phyloP scores from a whole-genome alignment of 768 basidiomycete genomes.

The Tulasnella sp. region DNA sequence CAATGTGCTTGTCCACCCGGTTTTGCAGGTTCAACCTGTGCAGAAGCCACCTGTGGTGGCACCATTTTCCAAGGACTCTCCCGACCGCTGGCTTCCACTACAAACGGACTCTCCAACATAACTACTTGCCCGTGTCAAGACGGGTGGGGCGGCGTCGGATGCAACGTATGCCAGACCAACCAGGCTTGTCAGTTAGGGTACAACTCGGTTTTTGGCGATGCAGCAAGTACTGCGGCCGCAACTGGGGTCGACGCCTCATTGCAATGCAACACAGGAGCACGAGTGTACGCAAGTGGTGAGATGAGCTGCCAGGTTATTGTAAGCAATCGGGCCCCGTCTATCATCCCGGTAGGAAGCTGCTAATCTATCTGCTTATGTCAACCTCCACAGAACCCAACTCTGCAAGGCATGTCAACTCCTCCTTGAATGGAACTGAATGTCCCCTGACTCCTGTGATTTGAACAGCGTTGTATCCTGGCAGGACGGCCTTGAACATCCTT shows the following conservation, averaged over 20 bases:
- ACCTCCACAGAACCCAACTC: constrained; percentile 66
- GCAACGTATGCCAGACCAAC: constrained; percentile 67
- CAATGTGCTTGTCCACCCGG: constrained; percentile 76
- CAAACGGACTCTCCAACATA: constrained; percentile 58
- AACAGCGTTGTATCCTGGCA: constrained; percentile 58
- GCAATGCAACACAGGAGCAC: constrained; percentile 64
- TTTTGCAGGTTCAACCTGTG: constrained; percentile 69
- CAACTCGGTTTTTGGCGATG: constrained; percentile 40
- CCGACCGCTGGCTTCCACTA: constrained; percentile 50
- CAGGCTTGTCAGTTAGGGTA: constrained; percentile 67
- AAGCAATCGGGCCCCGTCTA: constrained; percentile 37
- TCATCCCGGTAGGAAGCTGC: not conserved
- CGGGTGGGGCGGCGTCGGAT: constrained; percentile 75
- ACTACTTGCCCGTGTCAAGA: constrained; percentile 65
- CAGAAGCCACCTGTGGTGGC: constrained; percentile 71
- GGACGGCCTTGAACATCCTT: constrained; percentile 70
- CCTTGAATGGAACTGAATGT: not conserved
- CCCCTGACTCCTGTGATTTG: not conserved
- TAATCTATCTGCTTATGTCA: constrained; percentile 18
- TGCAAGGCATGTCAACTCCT: constrained; percentile 46
- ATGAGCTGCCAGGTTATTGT: constrained; percentile 83
- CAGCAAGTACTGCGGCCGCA: constrained; percentile 20
- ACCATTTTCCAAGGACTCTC: constrained; percentile 69
- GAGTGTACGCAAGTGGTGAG: constrained; percentile 73
- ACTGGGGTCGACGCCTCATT: constrained; percentile 42